Evolutionary conservation across 176 grass and related monocot species (phyloP).

Genomic region (Rhipidocladum racemiflorum): DNA sequence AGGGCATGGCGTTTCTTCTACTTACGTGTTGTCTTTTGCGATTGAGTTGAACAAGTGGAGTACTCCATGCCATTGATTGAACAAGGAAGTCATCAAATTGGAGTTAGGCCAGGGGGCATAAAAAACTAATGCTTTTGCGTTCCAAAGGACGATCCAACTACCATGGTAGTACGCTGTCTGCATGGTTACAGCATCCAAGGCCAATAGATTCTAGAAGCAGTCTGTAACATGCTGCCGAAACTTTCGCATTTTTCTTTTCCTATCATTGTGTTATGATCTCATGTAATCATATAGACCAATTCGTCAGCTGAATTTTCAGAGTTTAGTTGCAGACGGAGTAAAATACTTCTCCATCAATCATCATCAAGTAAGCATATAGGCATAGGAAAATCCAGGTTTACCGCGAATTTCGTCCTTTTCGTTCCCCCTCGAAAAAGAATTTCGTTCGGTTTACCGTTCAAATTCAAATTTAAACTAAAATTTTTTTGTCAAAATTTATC

Average conservation of each 20-base stretch:
- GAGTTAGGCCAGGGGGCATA: background rate
- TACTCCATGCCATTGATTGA: background rate
- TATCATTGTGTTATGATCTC: background rate
- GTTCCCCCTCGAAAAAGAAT: too few relatives aligned
- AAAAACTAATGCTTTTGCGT: background rate
- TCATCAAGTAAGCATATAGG: background rate
- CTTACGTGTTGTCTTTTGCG: background rate
- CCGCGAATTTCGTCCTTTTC: too few relatives aligned
- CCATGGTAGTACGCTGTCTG: background rate
- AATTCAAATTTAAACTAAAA: too few relatives aligned
- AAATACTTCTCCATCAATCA: background rate
- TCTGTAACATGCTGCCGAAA: background rate
- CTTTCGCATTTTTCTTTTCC: background rate
- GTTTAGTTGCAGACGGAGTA: background rate
- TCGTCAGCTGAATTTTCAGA: background rate
- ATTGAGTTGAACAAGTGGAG: slow-evolving; percentile 14
- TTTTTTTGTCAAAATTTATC: too few relatives aligned
- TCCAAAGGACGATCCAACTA: background rate
- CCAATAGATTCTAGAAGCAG: background rate
- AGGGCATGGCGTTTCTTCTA: background rate
- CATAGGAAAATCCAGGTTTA: too few relatives aligned
- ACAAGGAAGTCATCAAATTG: background rate
- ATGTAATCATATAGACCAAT: background rate
- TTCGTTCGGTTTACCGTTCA: too few relatives aligned
- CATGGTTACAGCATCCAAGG: background rate